Percentiles rank a stretch among this genome's conserved stretches.
These are phyloP conservation scores for Citrus maxima DNA, from an alignment of 345 rosid genomes.

Conservation along the genomic window DNA sequence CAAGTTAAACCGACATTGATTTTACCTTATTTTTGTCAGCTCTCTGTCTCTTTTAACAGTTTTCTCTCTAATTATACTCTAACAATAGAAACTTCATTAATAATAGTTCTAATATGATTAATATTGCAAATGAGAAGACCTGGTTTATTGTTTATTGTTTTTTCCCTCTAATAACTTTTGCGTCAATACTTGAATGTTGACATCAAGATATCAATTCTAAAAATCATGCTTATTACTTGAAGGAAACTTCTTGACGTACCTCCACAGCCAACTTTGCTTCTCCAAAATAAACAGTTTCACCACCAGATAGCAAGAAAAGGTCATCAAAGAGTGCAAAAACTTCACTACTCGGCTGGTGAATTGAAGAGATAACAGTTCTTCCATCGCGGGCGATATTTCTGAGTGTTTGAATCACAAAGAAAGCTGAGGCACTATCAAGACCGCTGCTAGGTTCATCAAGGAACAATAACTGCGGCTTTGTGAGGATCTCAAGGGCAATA, in stretches of 20 bases:
- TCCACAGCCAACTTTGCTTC: constrained; percentile 62
- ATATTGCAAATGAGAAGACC: too few relatives aligned
- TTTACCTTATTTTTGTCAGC: too few relatives aligned
- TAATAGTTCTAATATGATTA: too few relatives aligned
- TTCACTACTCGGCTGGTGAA: constrained; percentile 83
- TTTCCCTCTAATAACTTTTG: too few relatives aligned
- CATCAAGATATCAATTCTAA: neutral
- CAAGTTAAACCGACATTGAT: too few relatives aligned
- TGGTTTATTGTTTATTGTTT: too few relatives aligned
- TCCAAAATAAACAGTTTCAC: constrained; percentile 69
- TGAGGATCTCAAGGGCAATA: constrained; percentile 68
- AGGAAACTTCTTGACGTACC: constrained; percentile 25
- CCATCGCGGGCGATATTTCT: constrained; percentile 64
- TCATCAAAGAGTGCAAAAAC: constrained; percentile 76
- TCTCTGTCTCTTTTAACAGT: too few relatives aligned
- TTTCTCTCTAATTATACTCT: too few relatives aligned
- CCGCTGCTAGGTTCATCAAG: constrained; percentile 81
- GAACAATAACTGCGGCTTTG: constrained; percentile 54
- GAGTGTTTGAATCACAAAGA: constrained; percentile 58
- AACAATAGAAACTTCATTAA: too few relatives aligned
- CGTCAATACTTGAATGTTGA: neutral
- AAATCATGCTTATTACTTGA: neutral
- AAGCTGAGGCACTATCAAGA: constrained; percentile 77
- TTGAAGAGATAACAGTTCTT: constrained; percentile 56
- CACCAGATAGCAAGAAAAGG: constrained; percentile 63